Base-by-base conservation (phyloP, 1,284 basidiomycete species). In the Naganishia albida region DNA sequence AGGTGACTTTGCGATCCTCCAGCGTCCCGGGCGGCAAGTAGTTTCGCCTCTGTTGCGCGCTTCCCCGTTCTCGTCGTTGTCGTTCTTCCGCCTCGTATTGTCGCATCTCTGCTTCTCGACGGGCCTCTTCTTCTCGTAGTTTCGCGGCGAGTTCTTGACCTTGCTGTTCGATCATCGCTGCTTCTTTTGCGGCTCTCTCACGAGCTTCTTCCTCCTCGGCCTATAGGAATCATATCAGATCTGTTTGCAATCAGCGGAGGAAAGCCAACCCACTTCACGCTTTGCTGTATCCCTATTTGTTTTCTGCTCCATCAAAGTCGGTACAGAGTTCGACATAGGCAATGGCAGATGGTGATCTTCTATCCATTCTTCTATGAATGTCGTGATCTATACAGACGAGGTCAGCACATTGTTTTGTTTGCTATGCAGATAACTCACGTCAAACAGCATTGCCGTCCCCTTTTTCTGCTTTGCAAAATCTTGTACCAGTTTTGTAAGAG, bases 291-390 rank as follows among this genome's bases (percentile, higher is more conserved):
- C 79, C 38, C 79, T 67, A 34, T 73, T 67, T 4, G 77, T 76
- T 70, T 75, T 77, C 69, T 78, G 74, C 49, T 78, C 79, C 74
- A 78, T 75, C 34, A 80, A 66, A 15, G 73, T 77, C 7, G 74
- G 76, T 10, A 72, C 72, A 2, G 64, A 74, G 15, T 73, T 73
- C 0, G 70, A 67, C 46, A 70, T 73, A 7, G 78, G 73, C 25
- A 78, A 62, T 1, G 74, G 74, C 15, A 76, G 52, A 62, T 78
- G 75, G 67, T 79, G 74, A 12, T 71, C 69, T 15, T 73, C 70
- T 15, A 80, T 74, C 69, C 73, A 79, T 16, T 76, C 74, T 56
- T 71, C 67, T 0, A 75, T 72, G 16, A 71, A 68, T 25, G 73
- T 72, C 23, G 71, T 71, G 25, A 80, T 70, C 78, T 80, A 44